Base-by-base conservation (phyloP, 345 rosid genomes). In the Populus tremula region DNA sequence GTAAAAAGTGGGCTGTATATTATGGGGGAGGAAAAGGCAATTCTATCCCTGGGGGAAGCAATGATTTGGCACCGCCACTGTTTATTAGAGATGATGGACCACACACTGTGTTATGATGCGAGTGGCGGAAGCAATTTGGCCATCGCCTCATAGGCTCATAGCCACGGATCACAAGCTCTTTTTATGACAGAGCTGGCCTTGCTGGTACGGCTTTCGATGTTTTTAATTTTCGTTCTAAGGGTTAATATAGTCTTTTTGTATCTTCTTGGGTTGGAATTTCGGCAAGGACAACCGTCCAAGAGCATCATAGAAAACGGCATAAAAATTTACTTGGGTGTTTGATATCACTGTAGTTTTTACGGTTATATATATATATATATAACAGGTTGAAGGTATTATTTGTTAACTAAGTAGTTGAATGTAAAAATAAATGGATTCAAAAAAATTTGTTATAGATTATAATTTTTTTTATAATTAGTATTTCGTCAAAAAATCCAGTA, bases 251-350 rank as follows among this genome's bases (percentile, higher is more conserved):
- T 71, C 66, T 59, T 64, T 63, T 31, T 9, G 1, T 1, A 5
- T 2, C 8, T 4, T 6, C 4, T n/a, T 5, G 2, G 21, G 8
- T 0, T 35, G 27, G 14, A 10, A 5, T 67, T 68, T 39, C 27
- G 75, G 71, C 35, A 16, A 77, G 65, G 53, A 77, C 80, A 47
- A 71, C 80, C 75, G 76, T 23, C 80, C 76, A 71, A 9, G 18
- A 33, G 65, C 76, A 27, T 38, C 76, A 27, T 38, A 18, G 11
- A 9, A 41, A 45, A 61, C 29, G 35, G 39, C 20, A 7, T 62
- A 62, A 23, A 36, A 25, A 23, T n/a, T 35, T 1, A 33, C 8
- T 38, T 7, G 39, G 36, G 36, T 38, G 39, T 38, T 7, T 38
- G 39, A 7, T 38, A 1, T 38, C 8, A 38, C 39, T 7, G 39